Base-by-base conservation (phyloP, 305 asterid genomes). In the Solanum hybrid region DNA sequence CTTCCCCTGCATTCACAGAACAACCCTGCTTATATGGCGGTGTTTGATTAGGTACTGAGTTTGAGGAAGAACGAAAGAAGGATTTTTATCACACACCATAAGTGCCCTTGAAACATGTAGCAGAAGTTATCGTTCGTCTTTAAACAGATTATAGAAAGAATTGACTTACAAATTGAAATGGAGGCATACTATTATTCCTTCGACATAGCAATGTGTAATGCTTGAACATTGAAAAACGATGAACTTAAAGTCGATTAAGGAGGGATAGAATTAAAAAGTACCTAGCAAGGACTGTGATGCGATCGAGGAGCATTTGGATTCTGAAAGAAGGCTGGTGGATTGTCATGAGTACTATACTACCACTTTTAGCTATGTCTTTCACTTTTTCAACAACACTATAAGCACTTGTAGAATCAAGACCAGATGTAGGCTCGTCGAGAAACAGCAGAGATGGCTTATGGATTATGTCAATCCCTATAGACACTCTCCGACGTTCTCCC, bases 391-490 rank as follows among this genome's bases (percentile, higher is more conserved):
- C 97, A 7, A 96, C 98, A 32, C 98, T 96, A 88, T 76, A 95
- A 82, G 99, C 99, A 83, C 98, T 95, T 3, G 98, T 95, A 3
- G 99, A 97, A 89, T 97, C 98, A 32, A 97, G 97, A 26, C 99
- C 99, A 1, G 99, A 97, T 9, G 99, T 96, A 2, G 98, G 99
- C 87, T 97, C 98, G 31, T 97, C 98, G 2, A 97, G 96, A 91
- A 97, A 97, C 94, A 97, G 17, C 17, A 97, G 94, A 3, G 98
- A 94, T 84, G 99, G 99, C 85, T 96, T 96, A 89, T 97, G 99
- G 93, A 97, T 97, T 87, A 96, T 96, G 92, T 97, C 99, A 7
- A 94, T 93, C 41, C 99, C 98, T 20, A 97, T 96, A 0, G 99
- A 97, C 87, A 96, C 99, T 90, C 99, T 95, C 9, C 98, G 91